Evolutionary conservation across 2,329 filamentous ascomycete species (phyloP).

Genomic region (Curvularia sp.): DNA sequence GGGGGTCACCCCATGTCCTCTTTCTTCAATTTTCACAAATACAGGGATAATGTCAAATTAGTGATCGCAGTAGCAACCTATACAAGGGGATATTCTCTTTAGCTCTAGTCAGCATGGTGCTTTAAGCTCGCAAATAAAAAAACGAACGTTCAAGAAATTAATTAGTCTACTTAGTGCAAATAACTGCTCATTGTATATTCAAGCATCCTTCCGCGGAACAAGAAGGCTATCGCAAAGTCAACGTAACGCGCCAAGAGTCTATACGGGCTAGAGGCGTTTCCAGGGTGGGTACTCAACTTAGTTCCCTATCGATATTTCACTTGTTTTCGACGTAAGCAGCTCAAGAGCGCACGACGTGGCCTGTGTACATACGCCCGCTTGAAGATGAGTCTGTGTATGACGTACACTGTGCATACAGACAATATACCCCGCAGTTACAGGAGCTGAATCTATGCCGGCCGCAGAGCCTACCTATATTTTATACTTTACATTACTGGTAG

Average conservation of each 20-base stretch:
- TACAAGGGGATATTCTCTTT: no score
- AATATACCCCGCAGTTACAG: neutral
- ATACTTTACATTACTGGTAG: neutral
- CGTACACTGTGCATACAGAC: slow-evolving; percentile 1
- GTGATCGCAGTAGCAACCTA: no score
- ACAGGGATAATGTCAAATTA: no score
- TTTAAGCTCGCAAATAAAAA: no score
- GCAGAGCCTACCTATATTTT: neutral
- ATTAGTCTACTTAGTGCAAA: no score
- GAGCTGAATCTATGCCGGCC: neutral
- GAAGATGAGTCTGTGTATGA: neutral
- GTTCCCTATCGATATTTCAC: neutral
- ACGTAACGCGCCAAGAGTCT: neutral
- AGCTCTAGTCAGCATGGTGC: no score
- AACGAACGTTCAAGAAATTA: no score
- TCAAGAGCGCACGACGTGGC: neutral
- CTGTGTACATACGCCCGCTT: neutral
- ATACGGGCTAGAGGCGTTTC: neutral
- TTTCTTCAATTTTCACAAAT: no score
- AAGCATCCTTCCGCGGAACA: neutral
- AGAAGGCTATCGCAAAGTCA: neutral
- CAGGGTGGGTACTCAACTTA: neutral
- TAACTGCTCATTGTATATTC: no score
- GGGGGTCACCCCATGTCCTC: no score
- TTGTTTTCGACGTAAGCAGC: neutral